A percentile compares a stretch with the other conserved stretches of the same genome.
These are phyloP conservation scores for Debaryomyces coudertii DNA, from an alignment of 1,139 yeast genomes.

Conservation along the genomic window DNA sequence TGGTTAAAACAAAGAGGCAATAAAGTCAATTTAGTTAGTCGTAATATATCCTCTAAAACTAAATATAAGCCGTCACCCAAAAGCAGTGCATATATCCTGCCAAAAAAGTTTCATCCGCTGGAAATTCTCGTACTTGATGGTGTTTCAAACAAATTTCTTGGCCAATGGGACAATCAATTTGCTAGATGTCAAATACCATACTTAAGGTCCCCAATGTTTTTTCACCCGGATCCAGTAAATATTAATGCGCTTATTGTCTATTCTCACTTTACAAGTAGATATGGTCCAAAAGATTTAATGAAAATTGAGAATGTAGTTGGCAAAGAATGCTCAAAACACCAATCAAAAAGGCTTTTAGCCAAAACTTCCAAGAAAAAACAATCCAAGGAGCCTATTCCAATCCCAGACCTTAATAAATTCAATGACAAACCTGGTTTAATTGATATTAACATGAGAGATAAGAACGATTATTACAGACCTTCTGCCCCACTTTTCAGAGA, in stretches of 20 bases:
- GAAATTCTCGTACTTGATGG: constrained; percentile 40
- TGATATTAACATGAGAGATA: constrained; percentile 49
- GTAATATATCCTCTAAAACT: constrained; percentile 18
- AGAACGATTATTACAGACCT: constrained; percentile 52
- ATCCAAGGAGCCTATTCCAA: constrained; percentile 20
- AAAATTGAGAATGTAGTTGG: constrained; percentile 53
- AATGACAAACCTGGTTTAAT: constrained; percentile 40
- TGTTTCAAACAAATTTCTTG: constrained; percentile 33
- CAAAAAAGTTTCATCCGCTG: constrained; percentile 23
- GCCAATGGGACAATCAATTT: constrained; percentile 52
- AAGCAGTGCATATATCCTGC: constrained; percentile 18
- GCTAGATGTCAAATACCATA: constrained; percentile 45
- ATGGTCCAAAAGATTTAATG: constrained; percentile 34
- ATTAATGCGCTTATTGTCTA: constrained; percentile 48
- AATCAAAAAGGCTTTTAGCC: constrained; percentile 35
- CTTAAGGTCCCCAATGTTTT: constrained; percentile 54
- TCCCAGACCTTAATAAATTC: constrained; percentile 9
- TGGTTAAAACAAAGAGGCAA: constrained; percentile 39
- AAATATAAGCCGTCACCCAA: constrained; percentile 20
- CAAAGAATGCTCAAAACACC: constrained; percentile 48
- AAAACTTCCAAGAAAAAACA: constrained; percentile 20
- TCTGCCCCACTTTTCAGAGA: constrained; percentile 44
- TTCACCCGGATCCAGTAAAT: constrained; percentile 52
- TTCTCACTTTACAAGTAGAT: constrained; percentile 37
- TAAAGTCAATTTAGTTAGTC: constrained; percentile 29